Percentiles rank a stretch among this genome's conserved stretches.
phyloP scores from a whole-genome alignment of 2,329 filamentous ascomycete genomes.

The Claviceps pazoutovae region DNA sequence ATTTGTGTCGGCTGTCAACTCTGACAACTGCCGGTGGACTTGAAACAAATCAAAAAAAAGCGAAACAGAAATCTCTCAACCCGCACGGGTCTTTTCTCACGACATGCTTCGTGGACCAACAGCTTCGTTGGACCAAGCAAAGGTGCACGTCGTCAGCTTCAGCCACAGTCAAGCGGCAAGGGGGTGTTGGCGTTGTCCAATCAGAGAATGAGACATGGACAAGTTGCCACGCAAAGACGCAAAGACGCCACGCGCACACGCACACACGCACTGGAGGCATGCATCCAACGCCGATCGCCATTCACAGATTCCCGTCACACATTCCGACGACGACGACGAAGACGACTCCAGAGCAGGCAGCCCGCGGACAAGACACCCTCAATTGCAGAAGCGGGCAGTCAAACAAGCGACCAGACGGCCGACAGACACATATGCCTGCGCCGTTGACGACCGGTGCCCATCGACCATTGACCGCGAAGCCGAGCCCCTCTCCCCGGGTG shows the following conservation, averaged over 20 bases:
- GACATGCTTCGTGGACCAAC: too few species aligned
- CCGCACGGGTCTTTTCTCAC: not conserved
- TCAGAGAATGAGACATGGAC: not conserved
- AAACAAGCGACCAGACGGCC: not conserved
- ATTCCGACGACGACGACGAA: too few species aligned
- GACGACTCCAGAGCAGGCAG: too few species aligned
- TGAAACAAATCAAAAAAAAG: too few species aligned
- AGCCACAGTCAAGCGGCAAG: not conserved
- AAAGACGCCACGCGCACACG: not conserved
- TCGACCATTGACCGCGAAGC: conserved; percentile 4
- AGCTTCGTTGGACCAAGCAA: too few species aligned
- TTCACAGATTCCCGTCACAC: too few species aligned
- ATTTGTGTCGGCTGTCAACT: too few species aligned
- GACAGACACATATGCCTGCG: not conserved
- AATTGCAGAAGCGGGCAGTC: too few species aligned
- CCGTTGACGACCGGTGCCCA: not conserved
- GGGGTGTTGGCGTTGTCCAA: not conserved
- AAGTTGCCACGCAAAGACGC: not conserved
- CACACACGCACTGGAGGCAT: not conserved
- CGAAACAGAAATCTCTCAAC: not conserved
- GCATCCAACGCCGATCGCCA: too few species aligned
- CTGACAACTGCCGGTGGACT: too few species aligned
- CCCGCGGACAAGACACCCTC: too few species aligned
- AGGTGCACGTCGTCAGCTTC: not conserved
- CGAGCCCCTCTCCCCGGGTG: conserved; percentile 4